Base-by-base conservation (phyloP, 768 basidiomycete species). In the Tephrocybe sp. region DNA sequence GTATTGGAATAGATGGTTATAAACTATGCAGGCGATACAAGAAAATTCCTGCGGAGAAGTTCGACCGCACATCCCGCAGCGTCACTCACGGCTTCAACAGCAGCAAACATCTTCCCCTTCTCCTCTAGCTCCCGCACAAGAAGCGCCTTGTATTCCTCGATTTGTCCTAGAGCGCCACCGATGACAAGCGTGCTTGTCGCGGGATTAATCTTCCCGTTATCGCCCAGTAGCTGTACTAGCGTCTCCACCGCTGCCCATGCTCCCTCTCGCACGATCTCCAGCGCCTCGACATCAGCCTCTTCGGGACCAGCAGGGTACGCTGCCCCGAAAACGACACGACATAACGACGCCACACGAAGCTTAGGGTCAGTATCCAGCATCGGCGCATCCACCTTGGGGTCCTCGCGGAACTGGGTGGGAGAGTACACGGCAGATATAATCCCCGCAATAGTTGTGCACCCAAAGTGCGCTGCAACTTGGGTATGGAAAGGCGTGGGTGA, bases 341-440 rank as follows among this genome's bases (percentile, higher is more conserved):
- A 60, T 9, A 65, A 25, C 5, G 59, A 57, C 18, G 62, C 60
- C 18, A 65, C 53, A 13, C 64, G 59, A 16, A 64, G 51, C 47
- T 65, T 64, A 11, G 64, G 60, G 15, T 65, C 61, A 5, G 50
- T 15, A 43, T 57, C 53, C 13, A 53, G 31, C 15, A 44, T 28
- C 9, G 32, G 26, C 9, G 40, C 27, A 13, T n/a, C n/a, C n/a
- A n/a, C n/a, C n/a, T 43, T 45, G 5, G 32, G 34, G 18, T 51
- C 31, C 11, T 52, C 57, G 4, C 52, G 30, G 44, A 51, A 51
- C 42, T 45, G 47, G 18, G 44, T 38, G 24, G 62, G 60, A 19
- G 56, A 36, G 49, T 64, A 62, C 3, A 64, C 56, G 7, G 59
- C 59, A 3, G 59, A 59, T 16, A 65, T 56, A 27, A 62, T 55